These are phyloP conservation scores for Fusarium sarcochroum DNA, from an alignment of 2,329 filamentous ascomycete species.

Conservation along the genomic window DNA sequence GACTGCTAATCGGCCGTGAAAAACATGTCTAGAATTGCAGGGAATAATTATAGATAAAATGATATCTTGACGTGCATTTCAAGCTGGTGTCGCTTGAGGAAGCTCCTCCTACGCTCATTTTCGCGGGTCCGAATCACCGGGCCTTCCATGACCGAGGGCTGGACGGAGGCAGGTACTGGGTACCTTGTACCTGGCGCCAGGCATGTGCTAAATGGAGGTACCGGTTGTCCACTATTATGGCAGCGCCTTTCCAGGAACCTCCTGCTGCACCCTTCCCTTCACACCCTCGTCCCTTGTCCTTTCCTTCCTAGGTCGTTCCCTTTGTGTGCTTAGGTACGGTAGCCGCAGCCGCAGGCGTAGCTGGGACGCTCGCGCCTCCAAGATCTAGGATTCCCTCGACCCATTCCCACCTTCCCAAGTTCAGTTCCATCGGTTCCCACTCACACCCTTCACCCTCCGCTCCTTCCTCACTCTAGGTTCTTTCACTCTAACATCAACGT, in stretches of 20 bases:
- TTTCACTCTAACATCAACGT: constrained; percentile 40
- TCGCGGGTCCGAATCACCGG: constrained; percentile 50
- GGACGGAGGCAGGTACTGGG: constrained; percentile 14
- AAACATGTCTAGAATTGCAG: neutral
- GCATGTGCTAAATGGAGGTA: constrained; percentile 40
- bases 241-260: constrained; percentile 43
- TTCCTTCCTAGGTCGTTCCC: constrained; percentile 34
- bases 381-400: constrained; percentile 49
- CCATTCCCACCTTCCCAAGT: constrained; percentile 49
- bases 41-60: too few relatives aligned
- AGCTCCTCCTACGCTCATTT: constrained; percentile 11
- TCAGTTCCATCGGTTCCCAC: constrained; percentile 43
- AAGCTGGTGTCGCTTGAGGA: neutral
- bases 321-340: constrained; percentile 38
- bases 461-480: constrained; percentile 46
- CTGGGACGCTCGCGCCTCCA: constrained; percentile 45
- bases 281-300: constrained; percentile 40
- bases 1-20: constrained; percentile 4
- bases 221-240: constrained; percentile 27
- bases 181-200: constrained; percentile 42
- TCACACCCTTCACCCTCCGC: constrained; percentile 46
- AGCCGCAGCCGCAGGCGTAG: constrained; percentile 1
- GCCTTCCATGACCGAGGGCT: constrained; percentile 36
- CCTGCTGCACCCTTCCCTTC: constrained; percentile 41
- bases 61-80: neutral